Percentiles rank a stretch among this genome's conserved stretches.
These are phyloP conservation scores for Linum lewisii DNA, from an alignment of 345 rosid genomes.

Conservation along the genomic window DNA sequence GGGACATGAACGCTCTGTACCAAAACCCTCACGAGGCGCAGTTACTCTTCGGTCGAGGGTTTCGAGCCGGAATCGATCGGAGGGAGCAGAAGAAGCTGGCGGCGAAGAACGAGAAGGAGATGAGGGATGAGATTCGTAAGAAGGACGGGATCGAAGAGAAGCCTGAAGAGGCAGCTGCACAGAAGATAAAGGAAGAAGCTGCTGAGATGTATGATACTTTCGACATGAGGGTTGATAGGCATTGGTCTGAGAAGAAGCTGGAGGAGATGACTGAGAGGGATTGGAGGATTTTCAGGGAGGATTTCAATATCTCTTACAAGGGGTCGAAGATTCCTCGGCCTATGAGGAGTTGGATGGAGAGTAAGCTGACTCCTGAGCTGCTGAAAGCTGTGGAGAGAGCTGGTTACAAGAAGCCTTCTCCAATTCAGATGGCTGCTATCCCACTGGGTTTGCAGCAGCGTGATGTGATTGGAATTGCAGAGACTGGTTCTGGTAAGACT, in stretches of 20 bases:
- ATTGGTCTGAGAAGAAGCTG: slow-evolving; percentile 82
- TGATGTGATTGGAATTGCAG: slow-evolving; percentile 90
- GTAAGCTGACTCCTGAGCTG: slow-evolving; percentile 54
- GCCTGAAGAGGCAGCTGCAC: slow-evolving; percentile 85
- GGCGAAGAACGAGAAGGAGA: slow-evolving; percentile 84
- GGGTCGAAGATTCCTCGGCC: slow-evolving; percentile 94
- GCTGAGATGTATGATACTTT: slow-evolving; percentile 85
- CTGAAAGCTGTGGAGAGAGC: slow-evolving; percentile 83
- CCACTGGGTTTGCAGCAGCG: slow-evolving; percentile 89
- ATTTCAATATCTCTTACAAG: slow-evolving; percentile 78
- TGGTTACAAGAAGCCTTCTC: slow-evolving; percentile 78
- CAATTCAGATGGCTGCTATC: slow-evolving; percentile 91
- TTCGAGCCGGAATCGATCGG: slow-evolving; percentile 91
- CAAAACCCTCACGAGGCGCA: slow-evolving; percentile 97
- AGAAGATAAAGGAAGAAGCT: slow-evolving; percentile 61
- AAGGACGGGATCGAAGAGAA: slow-evolving; percentile 77
- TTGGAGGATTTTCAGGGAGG: slow-evolving; percentile 93
- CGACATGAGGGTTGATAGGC: slow-evolving; percentile 89
- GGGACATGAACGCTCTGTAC: slow-evolving; percentile 76
- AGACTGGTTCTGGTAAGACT: slow-evolving; percentile 97
- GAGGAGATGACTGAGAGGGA: slow-evolving; percentile 95
- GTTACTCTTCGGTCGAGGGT: slow-evolving; percentile 79
- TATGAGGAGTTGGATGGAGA: slow-evolving; percentile 91
- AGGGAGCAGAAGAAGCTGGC: slow-evolving; percentile 96
- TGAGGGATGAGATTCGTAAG: slow-evolving; percentile 68